Evolutionary conservation across 176 grass and related monocot species (phyloP).

Genomic region (Puccinellia tenuiflora): DNA sequence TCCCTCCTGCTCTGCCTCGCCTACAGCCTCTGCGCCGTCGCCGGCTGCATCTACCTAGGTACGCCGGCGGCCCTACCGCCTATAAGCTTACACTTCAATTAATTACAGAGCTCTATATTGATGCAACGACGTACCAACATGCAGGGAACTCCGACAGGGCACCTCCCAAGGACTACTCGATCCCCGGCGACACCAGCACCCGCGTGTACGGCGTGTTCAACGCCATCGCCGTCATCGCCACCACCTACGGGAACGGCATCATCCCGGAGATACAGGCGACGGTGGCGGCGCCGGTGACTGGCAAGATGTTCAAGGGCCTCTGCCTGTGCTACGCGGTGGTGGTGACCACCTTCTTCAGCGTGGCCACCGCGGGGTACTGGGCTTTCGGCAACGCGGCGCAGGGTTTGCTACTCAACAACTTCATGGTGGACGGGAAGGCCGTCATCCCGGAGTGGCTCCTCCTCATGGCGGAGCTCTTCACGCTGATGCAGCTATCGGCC

Average conservation of each 20-base stretch:
- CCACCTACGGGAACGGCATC: slow-evolving; percentile 85
- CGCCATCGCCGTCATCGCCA: slow-evolving; percentile 80
- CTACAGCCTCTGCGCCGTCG: slow-evolving; percentile 77
- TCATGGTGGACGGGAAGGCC: slow-evolving; percentile 47
- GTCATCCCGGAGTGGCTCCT: slow-evolving; percentile 64
- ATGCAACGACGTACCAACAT: too few species aligned
- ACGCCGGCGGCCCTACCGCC: not conserved
- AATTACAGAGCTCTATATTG: not conserved
- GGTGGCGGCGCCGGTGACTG: slow-evolving; percentile 66
- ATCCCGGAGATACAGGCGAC: slow-evolving; percentile 97
- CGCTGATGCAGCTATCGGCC: slow-evolving; percentile 72
- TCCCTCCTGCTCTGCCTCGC: slow-evolving; percentile 62
- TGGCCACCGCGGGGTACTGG: slow-evolving; percentile 93
- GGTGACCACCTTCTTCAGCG: slow-evolving; percentile 80
- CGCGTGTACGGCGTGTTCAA: slow-evolving; percentile 68
- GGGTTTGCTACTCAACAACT: slow-evolving; percentile 61
- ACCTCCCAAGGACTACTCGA: slow-evolving; percentile 57
- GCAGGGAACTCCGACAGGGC: slow-evolving; percentile 46
- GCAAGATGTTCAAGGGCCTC: slow-evolving; percentile 94
- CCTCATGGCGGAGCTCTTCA: slow-evolving; percentile 65
- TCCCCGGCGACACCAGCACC: slow-evolving; percentile 33
- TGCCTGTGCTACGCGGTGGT: slow-evolving; percentile 73
- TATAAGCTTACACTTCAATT: not conserved
- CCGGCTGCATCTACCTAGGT: slow-evolving; percentile 76
- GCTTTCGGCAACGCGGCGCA: slow-evolving; percentile 71